phyloP scores from a whole-genome alignment of 1,139 yeast species.

The Geotrichum carabidarum region DNA sequence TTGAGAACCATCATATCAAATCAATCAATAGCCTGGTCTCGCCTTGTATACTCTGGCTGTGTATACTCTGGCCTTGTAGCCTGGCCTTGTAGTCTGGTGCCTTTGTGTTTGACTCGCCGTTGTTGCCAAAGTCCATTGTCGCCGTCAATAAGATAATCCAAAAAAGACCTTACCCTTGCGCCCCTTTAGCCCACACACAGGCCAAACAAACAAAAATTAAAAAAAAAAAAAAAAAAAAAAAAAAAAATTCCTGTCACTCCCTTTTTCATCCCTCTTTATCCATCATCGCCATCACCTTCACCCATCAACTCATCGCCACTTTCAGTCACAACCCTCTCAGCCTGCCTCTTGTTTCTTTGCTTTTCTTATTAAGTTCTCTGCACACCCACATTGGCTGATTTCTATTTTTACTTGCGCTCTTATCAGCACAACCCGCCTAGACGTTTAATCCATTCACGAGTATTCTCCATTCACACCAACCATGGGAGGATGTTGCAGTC shows the following conservation, averaged over 20 bases:
- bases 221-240: background rate
- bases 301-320: background rate
- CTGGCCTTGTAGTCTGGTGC: too few relatives aligned
- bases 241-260: background rate
- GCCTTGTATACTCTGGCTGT: too few relatives aligned
- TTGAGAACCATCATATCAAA: too few relatives aligned
- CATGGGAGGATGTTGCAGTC: conserved; percentile 29
- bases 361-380: too few relatives aligned
- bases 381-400: too few relatives aligned
- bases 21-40: too few relatives aligned
- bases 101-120: background rate
- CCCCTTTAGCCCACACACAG: background rate
- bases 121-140: background rate
- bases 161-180: background rate
- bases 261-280: background rate
- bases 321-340: too few relatives aligned
- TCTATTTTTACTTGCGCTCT: background rate
- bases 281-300: background rate
- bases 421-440: background rate
- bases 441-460: too few relatives aligned
- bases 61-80: too few relatives aligned
- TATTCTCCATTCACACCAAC: background rate
- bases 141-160: background rate
- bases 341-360: too few relatives aligned
- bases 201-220: background rate